Percentiles rank a stretch among this genome's conserved stretches.
Evolutionary conservation across 2,329 filamentous ascomycete species (phyloP).

Genomic region (Pyrenophora seminiperda): DNA sequence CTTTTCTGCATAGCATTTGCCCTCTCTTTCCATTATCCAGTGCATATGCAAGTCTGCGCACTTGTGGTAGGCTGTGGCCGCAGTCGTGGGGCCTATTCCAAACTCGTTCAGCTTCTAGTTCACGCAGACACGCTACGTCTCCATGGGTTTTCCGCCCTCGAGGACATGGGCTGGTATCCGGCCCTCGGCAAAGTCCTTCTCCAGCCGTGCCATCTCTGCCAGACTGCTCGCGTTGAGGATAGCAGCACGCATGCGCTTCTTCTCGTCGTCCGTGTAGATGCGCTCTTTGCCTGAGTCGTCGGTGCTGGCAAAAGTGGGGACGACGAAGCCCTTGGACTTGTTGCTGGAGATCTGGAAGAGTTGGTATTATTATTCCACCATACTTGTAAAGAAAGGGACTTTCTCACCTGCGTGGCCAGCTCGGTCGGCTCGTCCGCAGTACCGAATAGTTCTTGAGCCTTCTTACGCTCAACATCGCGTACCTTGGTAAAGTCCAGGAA

Average conservation of each 20-base stretch:
- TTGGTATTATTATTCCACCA: conserved; percentile 34
- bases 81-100: not conserved
- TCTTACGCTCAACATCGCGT: conserved; percentile 78
- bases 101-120: not conserved
- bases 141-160: conserved; percentile 36
- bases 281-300: conserved; percentile 59
- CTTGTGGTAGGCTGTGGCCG: not conserved
- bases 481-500: conserved; percentile 95
- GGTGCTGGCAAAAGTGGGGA: conserved; percentile 51
- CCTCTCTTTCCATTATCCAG: not conserved
- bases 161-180: conserved; percentile 65
- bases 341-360: conserved; percentile 71
- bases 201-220: conserved; percentile 85
- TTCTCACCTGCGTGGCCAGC: conserved; percentile 60
- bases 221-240: conserved; percentile 88
- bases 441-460: conserved; percentile 82
- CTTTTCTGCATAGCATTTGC: not conserved
- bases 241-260: conserved; percentile 80
- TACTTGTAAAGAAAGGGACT: not conserved
- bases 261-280: conserved; percentile 84
- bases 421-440: conserved; percentile 76
- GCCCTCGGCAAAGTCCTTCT: conserved; percentile 91
- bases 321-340: conserved; percentile 77
- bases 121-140: conserved; percentile 23
- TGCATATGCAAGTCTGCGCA: not conserved